Evolutionary conservation across 108 stramenopile species (phyloP), one percentile per base, ranked within the genome.

Genomic region (Fistulifera solaris): DNA sequence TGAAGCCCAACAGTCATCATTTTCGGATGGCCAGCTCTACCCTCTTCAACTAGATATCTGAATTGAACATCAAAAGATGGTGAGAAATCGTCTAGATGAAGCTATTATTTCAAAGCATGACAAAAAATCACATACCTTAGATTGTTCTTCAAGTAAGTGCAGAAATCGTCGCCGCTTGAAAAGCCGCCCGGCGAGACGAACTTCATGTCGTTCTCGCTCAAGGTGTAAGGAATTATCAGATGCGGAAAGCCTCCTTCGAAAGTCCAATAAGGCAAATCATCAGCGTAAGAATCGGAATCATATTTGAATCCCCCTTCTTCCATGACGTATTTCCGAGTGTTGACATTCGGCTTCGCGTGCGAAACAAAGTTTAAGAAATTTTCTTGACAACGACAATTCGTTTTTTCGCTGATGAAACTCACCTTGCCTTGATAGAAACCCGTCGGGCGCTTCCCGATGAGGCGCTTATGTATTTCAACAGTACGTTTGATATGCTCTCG

Each of bases 1-100:
- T 94, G 95, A 59, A 94, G 68, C 2, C 95, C 95, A 2, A 96
- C 86, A 23, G 76, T 75, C 90, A 94, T 93, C 94, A 94, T 94
- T 61, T 86, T 91, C 19, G 85, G 86, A n/a, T 67, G 48, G 35
- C 95, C 95, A 23, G 65, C 70, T 38, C 59, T 55, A 27, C 94
- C 93, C 72, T 94, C 95, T 52, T 91, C 73, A 25, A 92, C 68
- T 22, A 94, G 63, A 67, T 70, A 85, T 42, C 54, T 61, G 60
- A 35, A 6, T 35, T 8, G 31, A 45, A 45, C 3, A 17, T 13
- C 14, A 40, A 14, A 14, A 14, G 11, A 40, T 11, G 40, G 11
- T 40, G 11, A 11, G 12, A 40, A 40, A 14, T 40, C 40, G 14
- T 11, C 4, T 38, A 43, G 3, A 3, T 40, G 7, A 38, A 67